Percentiles rank a stretch among this genome's conserved stretches.
Evolutionary conservation across 176 grass and related monocot species (phyloP).

Genomic region (Paspalum vaginatum): DNA sequence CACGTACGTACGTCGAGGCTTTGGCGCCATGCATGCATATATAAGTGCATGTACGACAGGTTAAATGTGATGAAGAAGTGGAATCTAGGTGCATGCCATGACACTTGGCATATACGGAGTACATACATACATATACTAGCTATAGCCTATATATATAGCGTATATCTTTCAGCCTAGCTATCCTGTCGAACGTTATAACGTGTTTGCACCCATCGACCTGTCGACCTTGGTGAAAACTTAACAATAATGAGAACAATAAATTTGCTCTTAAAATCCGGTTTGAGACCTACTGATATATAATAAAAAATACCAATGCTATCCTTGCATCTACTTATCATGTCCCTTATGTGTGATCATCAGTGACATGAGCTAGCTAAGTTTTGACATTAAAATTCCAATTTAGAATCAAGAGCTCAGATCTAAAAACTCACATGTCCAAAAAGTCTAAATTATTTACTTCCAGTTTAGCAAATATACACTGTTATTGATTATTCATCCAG

Average conservation of each 20-base stretch:
- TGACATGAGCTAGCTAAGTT: not conserved
- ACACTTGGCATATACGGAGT: not conserved
- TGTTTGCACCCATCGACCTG: not conserved
- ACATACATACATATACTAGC: not conserved
- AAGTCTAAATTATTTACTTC: not conserved
- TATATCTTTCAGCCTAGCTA: not conserved
- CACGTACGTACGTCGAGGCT: not conserved
- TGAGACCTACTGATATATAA: not conserved
- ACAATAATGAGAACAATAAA: not conserved
- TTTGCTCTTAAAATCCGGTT: not conserved
- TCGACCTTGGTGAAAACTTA: not conserved
- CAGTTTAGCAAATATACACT: not conserved
- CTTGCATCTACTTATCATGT: not conserved
- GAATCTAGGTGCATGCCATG: not conserved
- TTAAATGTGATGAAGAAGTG: not conserved
- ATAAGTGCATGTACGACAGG: not conserved
- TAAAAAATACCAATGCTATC: not conserved
- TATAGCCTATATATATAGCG: not conserved
- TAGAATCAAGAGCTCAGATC: not conserved
- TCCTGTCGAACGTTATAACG: not conserved
- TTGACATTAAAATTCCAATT: not conserved
- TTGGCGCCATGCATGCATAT: conserved; percentile 29
- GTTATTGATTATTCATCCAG: not conserved
- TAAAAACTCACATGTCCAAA: not conserved
- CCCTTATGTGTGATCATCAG: not conserved